phyloP scores from a whole-genome alignment of 164 flowering plant genomes.

The Magnolia sinica region DNA sequence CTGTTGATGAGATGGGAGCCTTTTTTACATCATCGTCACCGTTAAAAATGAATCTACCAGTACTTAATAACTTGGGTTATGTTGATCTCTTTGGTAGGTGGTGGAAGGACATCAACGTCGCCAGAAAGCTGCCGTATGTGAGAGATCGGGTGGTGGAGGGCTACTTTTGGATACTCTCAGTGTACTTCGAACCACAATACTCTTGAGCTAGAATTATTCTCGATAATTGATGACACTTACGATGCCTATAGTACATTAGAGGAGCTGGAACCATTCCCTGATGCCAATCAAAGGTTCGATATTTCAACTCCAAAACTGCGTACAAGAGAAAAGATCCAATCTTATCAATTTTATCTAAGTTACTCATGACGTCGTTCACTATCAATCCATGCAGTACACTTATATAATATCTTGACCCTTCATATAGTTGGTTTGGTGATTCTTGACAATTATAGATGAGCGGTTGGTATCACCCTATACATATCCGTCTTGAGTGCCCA shows the following conservation, averaged over 20 bases:
- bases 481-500: too few relatives aligned
- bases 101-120: conserved; percentile 5
- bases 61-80: too few relatives aligned
- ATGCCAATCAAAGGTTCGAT: conserved; percentile 26
- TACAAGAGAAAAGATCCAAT: too few relatives aligned
- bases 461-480: too few relatives aligned
- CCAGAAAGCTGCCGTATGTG: neutral
- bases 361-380: neutral
- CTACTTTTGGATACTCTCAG: conserved; percentile 2
- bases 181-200: neutral
- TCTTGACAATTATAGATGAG: too few relatives aligned
- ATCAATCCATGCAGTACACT: too few relatives aligned
- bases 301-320: neutral
- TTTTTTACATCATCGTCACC: neutral
- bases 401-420: neutral
- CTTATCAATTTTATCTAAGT: neutral
- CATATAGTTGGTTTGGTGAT: too few relatives aligned
- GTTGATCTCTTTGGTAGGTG: neutral
- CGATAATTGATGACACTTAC: conserved; percentile 23
- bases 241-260: conserved; percentile 25
- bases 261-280: conserved; percentile 22
- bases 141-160: conserved; percentile 7
- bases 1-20: neutral
- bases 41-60: neutral
- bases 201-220: conserved; percentile 7